Conservation (phyloP, 148 eudicot species). For the Fagopyrum esculentum region DNA sequence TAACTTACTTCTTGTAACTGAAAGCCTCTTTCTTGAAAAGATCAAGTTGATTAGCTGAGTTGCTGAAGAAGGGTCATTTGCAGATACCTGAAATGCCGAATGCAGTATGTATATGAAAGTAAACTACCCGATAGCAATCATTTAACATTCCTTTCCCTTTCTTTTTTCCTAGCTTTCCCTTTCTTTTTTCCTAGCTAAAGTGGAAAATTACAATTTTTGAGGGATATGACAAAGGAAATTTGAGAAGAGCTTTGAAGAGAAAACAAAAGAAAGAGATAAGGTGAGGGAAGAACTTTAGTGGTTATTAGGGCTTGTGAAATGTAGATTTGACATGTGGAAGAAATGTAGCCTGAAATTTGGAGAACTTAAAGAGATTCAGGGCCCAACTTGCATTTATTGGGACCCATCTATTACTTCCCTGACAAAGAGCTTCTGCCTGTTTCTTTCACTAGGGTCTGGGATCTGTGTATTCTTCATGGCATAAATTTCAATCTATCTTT, state of each 20-base stretch:
- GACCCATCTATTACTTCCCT: neutral
- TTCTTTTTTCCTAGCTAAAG: slow-evolving; percentile 1
- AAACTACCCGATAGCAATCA: neutral
- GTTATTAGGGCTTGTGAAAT: slow-evolving; percentile 1
- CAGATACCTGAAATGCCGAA: neutral
- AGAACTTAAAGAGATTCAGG: neutral
- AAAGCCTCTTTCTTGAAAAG: neutral
- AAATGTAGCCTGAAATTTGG: slow-evolving; percentile 9
- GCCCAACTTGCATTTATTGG: slow-evolving; percentile 3
- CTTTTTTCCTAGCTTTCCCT: neutral
- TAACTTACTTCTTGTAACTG: neutral
- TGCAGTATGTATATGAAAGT: neutral
- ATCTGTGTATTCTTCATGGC: neutral
- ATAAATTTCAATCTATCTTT: neutral
- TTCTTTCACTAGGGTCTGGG: neutral
- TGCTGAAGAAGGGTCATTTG: neutral
- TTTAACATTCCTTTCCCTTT: neutral
- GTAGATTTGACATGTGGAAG: slow-evolving; percentile 13
- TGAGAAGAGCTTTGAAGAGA: neutral
- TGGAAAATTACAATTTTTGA: neutral
- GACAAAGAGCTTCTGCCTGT: neutral
- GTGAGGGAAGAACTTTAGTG: slow-evolving; percentile 2
- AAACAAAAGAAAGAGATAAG: slow-evolving; percentile 5
- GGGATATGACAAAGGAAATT: neutral
- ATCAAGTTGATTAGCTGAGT: neutral